phyloP scores from a whole-genome alignment of 371 early-diverging fungal genomes.

The Gilbertella persicaria region DNA sequence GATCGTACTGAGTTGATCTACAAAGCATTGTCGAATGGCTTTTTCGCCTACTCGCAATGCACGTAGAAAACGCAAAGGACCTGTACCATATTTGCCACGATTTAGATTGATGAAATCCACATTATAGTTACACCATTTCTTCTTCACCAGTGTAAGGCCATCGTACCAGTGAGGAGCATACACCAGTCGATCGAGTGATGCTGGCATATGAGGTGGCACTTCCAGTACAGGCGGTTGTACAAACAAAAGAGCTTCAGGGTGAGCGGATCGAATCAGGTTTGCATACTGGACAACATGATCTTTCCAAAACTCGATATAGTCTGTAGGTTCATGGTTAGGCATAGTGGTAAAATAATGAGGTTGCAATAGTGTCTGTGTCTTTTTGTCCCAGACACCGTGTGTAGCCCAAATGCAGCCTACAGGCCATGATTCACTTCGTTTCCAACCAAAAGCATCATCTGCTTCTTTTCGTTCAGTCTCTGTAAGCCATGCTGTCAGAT shows the following conservation, averaged over 20 bases:
- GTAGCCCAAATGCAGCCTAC: slow-evolving; percentile 69
- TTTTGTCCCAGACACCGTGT: slow-evolving; percentile 71
- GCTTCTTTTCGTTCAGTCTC: slow-evolving; percentile 32
- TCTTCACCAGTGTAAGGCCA: slow-evolving; percentile 67
- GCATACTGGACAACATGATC: slow-evolving; percentile 54
- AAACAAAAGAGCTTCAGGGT: slow-evolving; percentile 60
- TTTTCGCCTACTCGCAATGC: slow-evolving; percentile 64
- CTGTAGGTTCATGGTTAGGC: slow-evolving; percentile 45
- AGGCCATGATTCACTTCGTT: slow-evolving; percentile 38
- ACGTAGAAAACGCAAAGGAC: slow-evolving; percentile 50
- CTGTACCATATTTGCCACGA: slow-evolving; percentile 62
- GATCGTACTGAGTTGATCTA: slow-evolving; percentile 57
- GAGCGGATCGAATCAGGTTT: slow-evolving; percentile 44
- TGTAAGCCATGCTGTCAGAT: slow-evolving; percentile 54
- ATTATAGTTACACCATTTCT: slow-evolving; percentile 68
- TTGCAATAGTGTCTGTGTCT: slow-evolving; percentile 26
- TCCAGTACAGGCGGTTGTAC: slow-evolving; percentile 69
- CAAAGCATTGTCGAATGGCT: slow-evolving; percentile 62
- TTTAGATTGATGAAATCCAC: slow-evolving; percentile 66
- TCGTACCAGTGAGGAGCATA: slow-evolving; percentile 83
- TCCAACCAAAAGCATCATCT: slow-evolving; percentile 51
- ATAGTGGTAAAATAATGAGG: slow-evolving; percentile 61
- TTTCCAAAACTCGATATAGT: slow-evolving; percentile 57
- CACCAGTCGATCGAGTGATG: slow-evolving; percentile 47
- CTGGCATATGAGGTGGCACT: slow-evolving; percentile 54